Percentiles rank a stretch among this genome's conserved stretches.
These are phyloP conservation scores for Aethionema arabicum DNA, from an alignment of 345 rosid genomes.

Conservation along the genomic window DNA sequence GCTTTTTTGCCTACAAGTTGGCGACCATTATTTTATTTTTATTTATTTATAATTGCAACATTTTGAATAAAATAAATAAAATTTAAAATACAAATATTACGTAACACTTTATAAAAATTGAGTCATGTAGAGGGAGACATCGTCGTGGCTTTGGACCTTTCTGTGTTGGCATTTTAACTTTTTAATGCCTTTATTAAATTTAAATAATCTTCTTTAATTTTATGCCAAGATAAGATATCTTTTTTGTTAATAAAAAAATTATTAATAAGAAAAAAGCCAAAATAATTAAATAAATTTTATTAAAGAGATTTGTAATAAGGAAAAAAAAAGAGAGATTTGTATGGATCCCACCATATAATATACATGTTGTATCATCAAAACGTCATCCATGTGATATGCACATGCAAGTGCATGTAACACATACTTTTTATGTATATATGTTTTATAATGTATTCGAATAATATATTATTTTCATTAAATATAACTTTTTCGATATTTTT, in stretches of 20 bases:
- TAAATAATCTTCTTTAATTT: constrained; percentile 6
- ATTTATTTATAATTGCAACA: constrained; percentile 9
- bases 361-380: constrained; percentile 25
- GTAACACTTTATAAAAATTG: constrained; percentile 22
- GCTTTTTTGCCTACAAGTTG: constrained; percentile 32
- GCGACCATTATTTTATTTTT: constrained; percentile 10
- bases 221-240: constrained; percentile 30
- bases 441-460: not conserved
- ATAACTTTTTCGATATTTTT: not conserved
- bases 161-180: constrained; percentile 34
- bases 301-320: too few species aligned
- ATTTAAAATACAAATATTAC: constrained; percentile 12
- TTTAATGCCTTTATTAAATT: constrained; percentile 9
- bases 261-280: constrained; percentile 11
- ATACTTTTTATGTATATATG: not conserved
- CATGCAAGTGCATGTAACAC: not conserved
- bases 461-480: not conserved
- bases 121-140: constrained; percentile 29
- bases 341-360: constrained; percentile 26
- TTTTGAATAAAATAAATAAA: constrained; percentile 4
- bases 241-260: not conserved
- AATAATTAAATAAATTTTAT: constrained; percentile 1
- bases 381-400: constrained; percentile 42
- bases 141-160: constrained; percentile 37
- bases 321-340: constrained; percentile 22